Percentiles rank a stretch among this genome's conserved stretches.
Evolutionary conservation across 2,329 filamentous ascomycete species (phyloP).

Genomic region (Colletotrichum sp.): DNA sequence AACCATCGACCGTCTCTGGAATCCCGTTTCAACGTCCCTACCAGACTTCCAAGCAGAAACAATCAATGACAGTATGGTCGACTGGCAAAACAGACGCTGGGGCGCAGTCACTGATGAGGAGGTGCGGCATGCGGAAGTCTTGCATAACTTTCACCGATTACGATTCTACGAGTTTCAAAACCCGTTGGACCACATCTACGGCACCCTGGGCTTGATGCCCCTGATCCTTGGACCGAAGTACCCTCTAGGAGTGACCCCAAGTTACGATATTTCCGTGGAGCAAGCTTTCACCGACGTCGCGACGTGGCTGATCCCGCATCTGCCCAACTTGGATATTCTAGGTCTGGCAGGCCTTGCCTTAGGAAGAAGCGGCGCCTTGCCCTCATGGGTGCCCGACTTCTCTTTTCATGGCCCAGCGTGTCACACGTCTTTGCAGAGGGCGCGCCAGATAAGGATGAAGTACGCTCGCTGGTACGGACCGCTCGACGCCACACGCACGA

Average conservation of each 20-base stretch:
- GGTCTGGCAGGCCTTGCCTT: background rate
- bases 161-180: background rate
- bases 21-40: background rate
- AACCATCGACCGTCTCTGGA: background rate
- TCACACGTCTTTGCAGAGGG: background rate
- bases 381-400: constrained; percentile 10
- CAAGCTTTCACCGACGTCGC: background rate
- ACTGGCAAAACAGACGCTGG: constrained; percentile 3
- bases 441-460: background rate
- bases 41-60: background rate
- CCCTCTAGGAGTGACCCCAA: background rate
- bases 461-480: background rate
- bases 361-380: background rate
- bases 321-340: constrained; percentile 6
- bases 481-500: background rate
- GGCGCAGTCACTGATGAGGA: background rate
- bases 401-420: background rate
- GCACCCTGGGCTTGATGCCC: background rate
- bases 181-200: background rate
- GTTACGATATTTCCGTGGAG: background rate
- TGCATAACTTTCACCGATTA: constrained; percentile 3
- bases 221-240: background rate
- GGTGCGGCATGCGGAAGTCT: background rate
- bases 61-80: background rate
- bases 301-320: background rate